Conservation (phyloP, 2,329 filamentous ascomycete species). For the Teratosphaeria nubilosa region DNA sequence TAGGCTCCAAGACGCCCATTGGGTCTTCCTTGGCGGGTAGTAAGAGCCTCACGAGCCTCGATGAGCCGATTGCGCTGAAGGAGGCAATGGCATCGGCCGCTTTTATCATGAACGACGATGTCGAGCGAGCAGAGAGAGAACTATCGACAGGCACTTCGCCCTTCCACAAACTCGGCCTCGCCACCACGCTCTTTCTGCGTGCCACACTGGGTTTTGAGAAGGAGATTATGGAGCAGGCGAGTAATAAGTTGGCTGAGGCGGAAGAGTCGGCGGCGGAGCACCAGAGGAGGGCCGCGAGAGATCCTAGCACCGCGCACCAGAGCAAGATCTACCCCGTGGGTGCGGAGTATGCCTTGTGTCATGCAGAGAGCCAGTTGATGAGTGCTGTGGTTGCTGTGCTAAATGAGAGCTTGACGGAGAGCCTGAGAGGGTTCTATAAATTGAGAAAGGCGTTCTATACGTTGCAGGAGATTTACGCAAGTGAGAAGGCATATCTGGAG, state of each 20-base stretch:
- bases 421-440: conserved; percentile 85
- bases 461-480: conserved; percentile 66
- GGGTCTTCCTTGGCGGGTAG: not conserved
- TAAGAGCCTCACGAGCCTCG: not conserved
- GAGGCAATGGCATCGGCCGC: conserved; percentile 31
- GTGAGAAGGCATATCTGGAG: conserved; percentile 54
- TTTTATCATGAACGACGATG: conserved; percentile 43
- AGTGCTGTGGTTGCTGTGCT: conserved; percentile 77
- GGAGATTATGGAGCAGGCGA: conserved; percentile 77
- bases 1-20: not conserved
- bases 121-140: conserved; percentile 68
- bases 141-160: conserved; percentile 64
- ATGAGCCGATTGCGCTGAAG: conserved; percentile 25
- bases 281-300: conserved; percentile 62
- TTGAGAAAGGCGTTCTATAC: conserved; percentile 79
- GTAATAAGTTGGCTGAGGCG: conserved; percentile 59
- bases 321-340: conserved; percentile 68
- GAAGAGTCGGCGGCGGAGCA: conserved; percentile 69
- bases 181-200: conserved; percentile 73
- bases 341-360: conserved; percentile 74
- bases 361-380: conserved; percentile 82
- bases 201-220: conserved; percentile 88
- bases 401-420: conserved; percentile 87
- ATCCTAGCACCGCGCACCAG: conserved; percentile 40
- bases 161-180: conserved; percentile 79